A percentile compares a stretch with the other conserved stretches of the same genome.
These are phyloP conservation scores for Phalaenopsis equestris DNA, from an alignment of 106 monocot genomes.

Conservation along the genomic window DNA sequence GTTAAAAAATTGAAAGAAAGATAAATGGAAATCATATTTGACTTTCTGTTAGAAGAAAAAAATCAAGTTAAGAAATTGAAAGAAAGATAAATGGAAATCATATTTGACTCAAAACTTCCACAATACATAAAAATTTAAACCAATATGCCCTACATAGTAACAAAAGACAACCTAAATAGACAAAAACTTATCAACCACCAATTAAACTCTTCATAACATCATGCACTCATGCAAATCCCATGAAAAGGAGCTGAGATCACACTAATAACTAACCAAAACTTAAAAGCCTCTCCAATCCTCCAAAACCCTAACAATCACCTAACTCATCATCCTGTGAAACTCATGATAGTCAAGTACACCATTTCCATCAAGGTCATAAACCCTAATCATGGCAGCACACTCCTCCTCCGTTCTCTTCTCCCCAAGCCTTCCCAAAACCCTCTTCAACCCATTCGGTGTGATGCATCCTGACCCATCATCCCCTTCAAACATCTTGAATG, in stretches of 20 bases:
- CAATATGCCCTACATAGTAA: too few species aligned
- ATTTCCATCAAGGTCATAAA: conserved; percentile 39
- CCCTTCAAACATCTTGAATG: conserved; percentile 32
- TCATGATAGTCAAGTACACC: conserved; percentile 34
- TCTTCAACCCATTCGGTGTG: conserved; percentile 24
- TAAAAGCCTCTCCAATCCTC: background rate
- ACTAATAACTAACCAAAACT: background rate
- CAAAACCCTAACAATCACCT: background rate
- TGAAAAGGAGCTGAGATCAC: background rate
- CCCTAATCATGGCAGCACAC: conserved; percentile 40
- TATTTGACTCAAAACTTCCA: too few species aligned
- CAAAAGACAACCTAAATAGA: too few species aligned
- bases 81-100: too few species aligned
- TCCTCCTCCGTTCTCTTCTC: conserved; percentile 27
- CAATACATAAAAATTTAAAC: too few species aligned
- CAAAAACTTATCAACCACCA: too few species aligned
- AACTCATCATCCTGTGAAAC: conserved; percentile 44
- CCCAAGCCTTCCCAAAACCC: conserved; percentile 24
- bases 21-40: too few species aligned
- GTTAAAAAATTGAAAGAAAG: too few species aligned
- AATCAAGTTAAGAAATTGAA: too few species aligned
- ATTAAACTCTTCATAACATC: too few species aligned
- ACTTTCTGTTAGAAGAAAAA: too few species aligned
- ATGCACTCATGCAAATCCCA: background rate
- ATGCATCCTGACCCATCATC: conserved; percentile 30